These are phyloP conservation scores for Rhizopogon vinicolor DNA, from an alignment of 768 basidiomycete genomes.

Conservation along the genomic window DNA sequence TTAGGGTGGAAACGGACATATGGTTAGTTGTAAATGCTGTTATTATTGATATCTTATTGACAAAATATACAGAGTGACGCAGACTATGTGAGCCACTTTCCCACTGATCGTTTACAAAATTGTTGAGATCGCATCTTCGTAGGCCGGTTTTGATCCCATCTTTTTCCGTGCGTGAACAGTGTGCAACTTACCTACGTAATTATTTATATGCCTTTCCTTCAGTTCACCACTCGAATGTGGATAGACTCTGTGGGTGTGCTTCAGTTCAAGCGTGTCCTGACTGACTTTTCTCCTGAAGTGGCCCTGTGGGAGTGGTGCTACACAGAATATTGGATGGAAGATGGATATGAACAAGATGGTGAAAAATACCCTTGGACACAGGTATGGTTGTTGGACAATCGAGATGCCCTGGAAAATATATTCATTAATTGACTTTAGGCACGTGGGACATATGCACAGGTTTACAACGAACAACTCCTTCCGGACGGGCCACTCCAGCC, in stretches of 20 bases:
- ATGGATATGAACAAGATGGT: conserved; percentile 13
- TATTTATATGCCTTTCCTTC: neutral
- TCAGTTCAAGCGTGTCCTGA: neutral
- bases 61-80: conserved; percentile 8
- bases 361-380: conserved; percentile 16
- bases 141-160: conserved; percentile 22
- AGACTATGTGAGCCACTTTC: conserved; percentile 16
- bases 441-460: conserved; percentile 17
- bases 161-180: conserved; percentile 16
- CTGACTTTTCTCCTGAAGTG: conserved; percentile 6
- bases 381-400: conserved; percentile 7
- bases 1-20: conserved; percentile 23
- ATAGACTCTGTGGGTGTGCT: conserved; percentile 15
- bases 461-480: conserved; percentile 16
- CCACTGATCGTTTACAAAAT: neutral
- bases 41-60: neutral
- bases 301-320: conserved; percentile 28
- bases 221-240: conserved; percentile 22
- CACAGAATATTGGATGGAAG: conserved; percentile 22
- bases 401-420: neutral
- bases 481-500: conserved; percentile 19
- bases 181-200: neutral
- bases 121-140: neutral
- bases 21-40: conserved; percentile 12
- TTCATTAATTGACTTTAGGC: conserved; percentile 4